Base-by-base conservation (phyloP, 2,329 filamentous ascomycete species). In the Xylariales sp. region DNA sequence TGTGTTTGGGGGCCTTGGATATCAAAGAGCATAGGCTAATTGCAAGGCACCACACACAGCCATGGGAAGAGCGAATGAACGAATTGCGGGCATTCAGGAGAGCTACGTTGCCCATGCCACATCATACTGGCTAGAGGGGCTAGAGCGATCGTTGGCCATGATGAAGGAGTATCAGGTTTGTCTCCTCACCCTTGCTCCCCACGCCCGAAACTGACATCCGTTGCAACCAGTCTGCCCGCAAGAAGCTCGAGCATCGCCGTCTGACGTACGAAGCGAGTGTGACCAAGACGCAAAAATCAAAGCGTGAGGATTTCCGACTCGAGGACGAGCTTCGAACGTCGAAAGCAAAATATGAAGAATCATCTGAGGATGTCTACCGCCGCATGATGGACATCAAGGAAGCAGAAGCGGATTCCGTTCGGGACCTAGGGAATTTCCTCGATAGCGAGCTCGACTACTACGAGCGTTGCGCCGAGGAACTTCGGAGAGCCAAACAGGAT, bases 371-470 rank as follows among this genome's bases (percentile, higher is more conserved):
- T 75, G 94, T 98, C 62, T 87, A 91, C 74, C 89, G 95, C 67
- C 88, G 95, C 63, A 98, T 98, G 96, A 89, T 97, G 80, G 95
- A 98, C 77, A 97, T 98, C 82, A 95, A 96, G 82, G 94, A 97
- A 75, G 88, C 93, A 28, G 95, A 98, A 80, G 86, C 85, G 50
- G 95, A 98, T 71, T 93, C 90, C 75, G 88, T 97, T 49, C 85
- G 87, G 55, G 93, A 97, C 76, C 83, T 98, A 64, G 90, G 89
- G 3, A 84, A 88, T 18, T 97, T 98, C 78, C 83, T 98, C 59
- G 94, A 98, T 69, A 91, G 93, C 48, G 92, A 98, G 81, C 85
- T 98, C 65, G 91, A 92, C 70, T 97, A 96, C 81, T 92, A 97
- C 78, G 95, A 98, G 78, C 90, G 92, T 68, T 97, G 93, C 78